A percentile compares a stretch with the other conserved stretches of the same genome.
Conservation (phyloP, 108 stramenopile species). For the Schizochytrium sp. region DNA sequence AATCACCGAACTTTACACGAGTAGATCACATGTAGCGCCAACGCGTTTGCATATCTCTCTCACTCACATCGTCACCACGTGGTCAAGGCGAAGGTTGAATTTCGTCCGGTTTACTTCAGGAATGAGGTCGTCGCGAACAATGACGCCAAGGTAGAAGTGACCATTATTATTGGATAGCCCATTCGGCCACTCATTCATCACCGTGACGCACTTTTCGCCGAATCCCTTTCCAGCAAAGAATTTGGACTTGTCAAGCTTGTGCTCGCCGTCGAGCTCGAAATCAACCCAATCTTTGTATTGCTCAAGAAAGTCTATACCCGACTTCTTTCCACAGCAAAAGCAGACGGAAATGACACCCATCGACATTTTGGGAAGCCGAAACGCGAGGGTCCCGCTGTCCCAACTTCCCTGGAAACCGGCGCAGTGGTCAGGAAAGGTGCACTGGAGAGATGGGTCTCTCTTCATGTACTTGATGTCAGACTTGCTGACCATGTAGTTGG, state of each 20-base stretch:
- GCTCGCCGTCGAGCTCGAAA: background rate
- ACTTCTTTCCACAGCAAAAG: constrained; percentile 37
- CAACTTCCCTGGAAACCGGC: constrained; percentile 33
- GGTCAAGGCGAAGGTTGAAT: background rate
- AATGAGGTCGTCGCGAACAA: background rate
- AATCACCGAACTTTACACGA: too few species aligned
- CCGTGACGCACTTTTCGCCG: background rate
- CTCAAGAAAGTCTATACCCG: background rate
- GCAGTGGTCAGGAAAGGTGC: constrained; percentile 40
- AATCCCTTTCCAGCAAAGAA: background rate
- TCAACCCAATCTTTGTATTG: background rate
- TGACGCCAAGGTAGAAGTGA: background rate
- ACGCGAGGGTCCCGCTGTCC: constrained; percentile 24
- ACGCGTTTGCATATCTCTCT: too few species aligned
- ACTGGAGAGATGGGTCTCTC: constrained; percentile 36
- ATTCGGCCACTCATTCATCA: background rate
- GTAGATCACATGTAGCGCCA: too few species aligned
- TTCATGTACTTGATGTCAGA: constrained; percentile 35
- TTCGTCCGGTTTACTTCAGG: background rate
- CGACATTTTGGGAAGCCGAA: constrained; percentile 40
- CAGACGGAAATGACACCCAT: constrained; percentile 38
- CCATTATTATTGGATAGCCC: background rate
- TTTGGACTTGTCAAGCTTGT: background rate
- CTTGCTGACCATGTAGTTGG: constrained; percentile 43
- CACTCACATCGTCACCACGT: background rate